Percentiles rank a stretch among this genome's conserved stretches.
Conservation (phyloP, 345 rosid genomes). For the Eucalyptus curtisii region DNA sequence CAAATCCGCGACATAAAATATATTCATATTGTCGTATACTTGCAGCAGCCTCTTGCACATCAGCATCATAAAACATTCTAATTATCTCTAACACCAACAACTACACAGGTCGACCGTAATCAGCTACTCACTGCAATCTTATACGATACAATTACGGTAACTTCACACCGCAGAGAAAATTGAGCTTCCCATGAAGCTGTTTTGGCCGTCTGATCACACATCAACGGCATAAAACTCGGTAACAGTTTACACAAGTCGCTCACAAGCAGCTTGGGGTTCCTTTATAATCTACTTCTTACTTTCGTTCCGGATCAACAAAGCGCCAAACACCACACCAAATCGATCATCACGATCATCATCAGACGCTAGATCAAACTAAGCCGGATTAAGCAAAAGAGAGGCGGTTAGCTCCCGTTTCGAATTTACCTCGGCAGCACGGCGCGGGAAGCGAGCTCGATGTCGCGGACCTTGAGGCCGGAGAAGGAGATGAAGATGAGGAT, state of each 20-base stretch:
- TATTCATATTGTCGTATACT: neutral
- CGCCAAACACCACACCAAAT: neutral
- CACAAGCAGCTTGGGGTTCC: neutral
- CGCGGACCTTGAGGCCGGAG: conserved; percentile 77
- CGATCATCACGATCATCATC: neutral
- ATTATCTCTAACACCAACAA: neutral
- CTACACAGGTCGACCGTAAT: neutral
- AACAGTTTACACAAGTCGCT: neutral
- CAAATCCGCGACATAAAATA: neutral
- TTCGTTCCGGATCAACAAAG: neutral
- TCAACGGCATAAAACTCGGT: neutral
- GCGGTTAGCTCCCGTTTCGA: neutral
- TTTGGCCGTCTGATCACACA: neutral
- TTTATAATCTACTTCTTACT: neutral
- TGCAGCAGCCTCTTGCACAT: neutral
- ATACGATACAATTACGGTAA: neutral
- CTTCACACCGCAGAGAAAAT: neutral
- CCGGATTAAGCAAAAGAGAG: neutral
- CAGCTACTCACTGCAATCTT: neutral
- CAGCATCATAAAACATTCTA: neutral
- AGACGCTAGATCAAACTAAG: neutral
- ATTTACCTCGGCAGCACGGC: conserved; percentile 52
- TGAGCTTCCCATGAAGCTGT: neutral
- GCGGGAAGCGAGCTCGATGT: conserved; percentile 79
- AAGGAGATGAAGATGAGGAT: conserved; percentile 81